phyloP scores from a whole-genome alignment of 2,329 filamentous ascomycete species.

The Fusarium lateritium region DNA sequence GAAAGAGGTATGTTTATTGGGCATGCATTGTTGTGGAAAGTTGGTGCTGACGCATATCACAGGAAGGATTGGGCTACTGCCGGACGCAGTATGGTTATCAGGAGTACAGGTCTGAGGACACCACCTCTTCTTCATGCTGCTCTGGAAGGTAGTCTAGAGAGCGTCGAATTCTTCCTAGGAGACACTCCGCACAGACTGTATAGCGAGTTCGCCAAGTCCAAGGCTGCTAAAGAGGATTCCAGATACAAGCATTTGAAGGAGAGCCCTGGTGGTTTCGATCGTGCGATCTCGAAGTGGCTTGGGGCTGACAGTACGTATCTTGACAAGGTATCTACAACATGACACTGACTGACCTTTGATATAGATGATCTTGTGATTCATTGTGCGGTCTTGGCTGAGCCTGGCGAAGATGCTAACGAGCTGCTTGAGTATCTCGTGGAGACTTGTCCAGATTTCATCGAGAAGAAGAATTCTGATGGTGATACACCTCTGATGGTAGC shows the following conservation, averaged over 20 bases:
- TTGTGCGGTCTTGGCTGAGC: conserved; percentile 69
- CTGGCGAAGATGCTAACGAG: conserved; percentile 59
- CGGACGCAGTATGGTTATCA: conserved; percentile 63
- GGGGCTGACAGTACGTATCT: conserved; percentile 67
- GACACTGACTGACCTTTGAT: conserved; percentile 46
- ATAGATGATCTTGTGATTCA: conserved; percentile 76
- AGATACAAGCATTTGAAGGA: conserved; percentile 73
- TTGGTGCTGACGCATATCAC: conserved; percentile 30
- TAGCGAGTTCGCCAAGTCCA: conserved; percentile 73
- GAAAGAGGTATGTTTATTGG: conserved; percentile 66
- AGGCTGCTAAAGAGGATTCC: conserved; percentile 71
- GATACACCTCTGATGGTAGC: conserved; percentile 80
- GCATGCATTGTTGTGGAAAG: background rate
- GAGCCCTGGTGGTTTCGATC: conserved; percentile 74
- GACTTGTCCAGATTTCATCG: conserved; percentile 72
- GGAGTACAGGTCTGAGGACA: conserved; percentile 58
- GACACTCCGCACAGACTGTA: conserved; percentile 79
- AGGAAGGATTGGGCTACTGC: conserved; percentile 80
- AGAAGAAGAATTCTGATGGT: conserved; percentile 70
- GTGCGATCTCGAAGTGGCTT: conserved; percentile 74
- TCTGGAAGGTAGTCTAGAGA: conserved; percentile 70
- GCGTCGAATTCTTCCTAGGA: conserved; percentile 83
- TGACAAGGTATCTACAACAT: conserved; percentile 6
- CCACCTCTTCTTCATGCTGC: conserved; percentile 75
- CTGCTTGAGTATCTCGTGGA: conserved; percentile 78